Base-by-base conservation (phyloP, 371 early-diverging fungal genomes). In the Lichtheimia ornata region DNA sequence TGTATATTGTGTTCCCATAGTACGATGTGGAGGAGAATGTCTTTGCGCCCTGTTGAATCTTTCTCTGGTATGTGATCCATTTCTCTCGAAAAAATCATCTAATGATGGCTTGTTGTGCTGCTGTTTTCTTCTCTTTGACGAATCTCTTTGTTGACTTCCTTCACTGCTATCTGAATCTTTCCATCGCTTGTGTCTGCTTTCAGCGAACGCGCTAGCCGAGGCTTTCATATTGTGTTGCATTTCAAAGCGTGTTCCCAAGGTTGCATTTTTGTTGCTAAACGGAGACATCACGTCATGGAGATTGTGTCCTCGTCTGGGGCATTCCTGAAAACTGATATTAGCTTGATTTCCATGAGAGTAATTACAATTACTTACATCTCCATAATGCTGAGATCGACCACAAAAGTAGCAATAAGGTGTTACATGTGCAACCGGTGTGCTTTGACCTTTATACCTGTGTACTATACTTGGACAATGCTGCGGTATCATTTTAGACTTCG, bases 381-480 rank as follows among this genome's bases (percentile, higher is more conserved):
- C 57, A 56, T 44, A 56, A 27, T 56, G 57, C 2, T 25, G 7
- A 14, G 40, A 27, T 22, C 28, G 20, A n/a, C 57, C 57, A 45
- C 57, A 56, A 20, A 11, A 20, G 18, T 56, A 56, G 28, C 57
- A 56, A 20, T 44, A 56, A 2, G 42, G 57, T 15, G 15, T 22
- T 9, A 45, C 22, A 14, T 35, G 41, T 40, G 7, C 41, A 30
- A 41, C 17, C 14, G 41, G 20, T 9, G 54, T n/a, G n/a, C 41
- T 41, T 18, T 35, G 41, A 18, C 14, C 42, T 14, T 56, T 56
- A 45, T 56, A 56, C 3, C 25, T 27, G 43, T 56, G 57, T n/a
- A 56, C 57, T 17, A 56, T 56, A 18, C 11, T 14, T 5, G 57
- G 57, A 56, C 57, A 56, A 41, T 56, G 57, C 57, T 56, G 24